Evolutionary conservation across 2,329 filamentous ascomycete genomes (phyloP).

Genomic region (Aspergillus ustus): DNA sequence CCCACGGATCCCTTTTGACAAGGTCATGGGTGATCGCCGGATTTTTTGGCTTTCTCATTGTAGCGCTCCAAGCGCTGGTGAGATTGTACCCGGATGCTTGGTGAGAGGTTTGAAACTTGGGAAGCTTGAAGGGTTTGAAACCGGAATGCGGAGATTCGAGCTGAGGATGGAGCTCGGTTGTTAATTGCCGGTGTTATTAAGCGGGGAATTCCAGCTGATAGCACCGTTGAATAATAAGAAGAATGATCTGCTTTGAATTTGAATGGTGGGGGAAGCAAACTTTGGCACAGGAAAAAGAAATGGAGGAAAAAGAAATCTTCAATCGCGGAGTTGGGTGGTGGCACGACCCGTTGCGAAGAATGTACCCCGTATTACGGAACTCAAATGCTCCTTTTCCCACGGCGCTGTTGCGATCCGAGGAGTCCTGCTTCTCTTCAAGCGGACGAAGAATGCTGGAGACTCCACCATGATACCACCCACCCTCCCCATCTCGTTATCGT

Average conservation of each 20-base stretch:
- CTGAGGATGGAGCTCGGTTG: slow-evolving; percentile 1
- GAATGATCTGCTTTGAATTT: not conserved
- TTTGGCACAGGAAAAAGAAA: slow-evolving; percentile 4
- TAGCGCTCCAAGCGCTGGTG: slow-evolving; percentile 23
- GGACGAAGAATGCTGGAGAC: slow-evolving; percentile 1
- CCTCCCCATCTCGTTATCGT: slow-evolving; percentile 11
- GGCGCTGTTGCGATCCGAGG: not conserved
- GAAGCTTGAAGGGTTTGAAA: not conserved
- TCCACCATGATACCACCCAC: slow-evolving; percentile 13
- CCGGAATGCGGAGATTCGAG: not conserved
- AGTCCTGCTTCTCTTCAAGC: not conserved
- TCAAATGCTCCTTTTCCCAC: slow-evolving; percentile 17
- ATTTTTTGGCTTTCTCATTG: slow-evolving; percentile 11
- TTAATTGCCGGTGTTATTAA: slow-evolving; percentile 3
- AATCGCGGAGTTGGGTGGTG: slow-evolving; percentile 5
- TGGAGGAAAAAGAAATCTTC: slow-evolving; percentile 1
- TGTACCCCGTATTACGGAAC: slow-evolving; percentile 15
- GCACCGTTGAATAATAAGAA: not conserved
- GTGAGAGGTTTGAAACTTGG: not conserved
- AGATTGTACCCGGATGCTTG: not conserved
- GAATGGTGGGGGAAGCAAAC: not conserved
- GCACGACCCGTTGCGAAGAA: slow-evolving; percentile 10
- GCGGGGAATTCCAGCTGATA: slow-evolving; percentile 5
- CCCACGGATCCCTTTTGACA: slow-evolving; percentile 20
- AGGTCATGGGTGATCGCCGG: slow-evolving; percentile 10